Evolutionary conservation across 169 alveolate genomes (phyloP), one percentile per base, ranked within the genome.

Genomic region (Cryptosporidium sp.): DNA sequence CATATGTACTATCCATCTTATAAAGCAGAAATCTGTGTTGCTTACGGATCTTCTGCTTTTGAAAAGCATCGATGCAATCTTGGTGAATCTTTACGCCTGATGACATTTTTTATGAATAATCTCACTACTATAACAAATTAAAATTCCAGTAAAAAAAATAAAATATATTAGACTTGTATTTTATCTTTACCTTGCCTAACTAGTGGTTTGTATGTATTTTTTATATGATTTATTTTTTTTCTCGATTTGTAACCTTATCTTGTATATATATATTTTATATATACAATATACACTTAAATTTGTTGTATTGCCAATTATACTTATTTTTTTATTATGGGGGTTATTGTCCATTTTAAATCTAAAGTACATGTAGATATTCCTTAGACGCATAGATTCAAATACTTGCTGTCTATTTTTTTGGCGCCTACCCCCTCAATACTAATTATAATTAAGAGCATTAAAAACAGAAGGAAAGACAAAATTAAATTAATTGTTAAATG

Each of bases 51-150:
- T 93, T 93, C 85, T 91, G 74, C 35, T 91, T 91, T 48, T 91
- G 91, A 71, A 86, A 93, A 26, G 70, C 85, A 50, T 85, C 73
- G 41, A 93, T 75, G 68, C 95, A 93, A 48, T 69, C 61, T 10
- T 85, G 93, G 69, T 91, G 92, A 85, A 92, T 85, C 67, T 62
- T 80, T 26, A 80, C 89, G 21, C 95, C 95, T 48, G 93, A 84
- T 48, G 95, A 92, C 95, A 92, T 92, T 62, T 71, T 91, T 70
- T 23, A 31, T 33, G 16, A 43, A 21, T 69, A 23, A 16, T 31
- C 29, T 10, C 21, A 33, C 45, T 21, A 21, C 55, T 33, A 45
- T 70, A 39, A 39, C 10, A 70, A 41, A 70, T 39, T 52, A 73
- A 73, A 23, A 50, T 26, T 80, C 23, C 18, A 39, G 39, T 23